Evolutionary conservation across 2,329 filamentous ascomycete genomes (phyloP), one percentile per base, ranked within the genome.

Genomic region (Venturiaceae sp.): DNA sequence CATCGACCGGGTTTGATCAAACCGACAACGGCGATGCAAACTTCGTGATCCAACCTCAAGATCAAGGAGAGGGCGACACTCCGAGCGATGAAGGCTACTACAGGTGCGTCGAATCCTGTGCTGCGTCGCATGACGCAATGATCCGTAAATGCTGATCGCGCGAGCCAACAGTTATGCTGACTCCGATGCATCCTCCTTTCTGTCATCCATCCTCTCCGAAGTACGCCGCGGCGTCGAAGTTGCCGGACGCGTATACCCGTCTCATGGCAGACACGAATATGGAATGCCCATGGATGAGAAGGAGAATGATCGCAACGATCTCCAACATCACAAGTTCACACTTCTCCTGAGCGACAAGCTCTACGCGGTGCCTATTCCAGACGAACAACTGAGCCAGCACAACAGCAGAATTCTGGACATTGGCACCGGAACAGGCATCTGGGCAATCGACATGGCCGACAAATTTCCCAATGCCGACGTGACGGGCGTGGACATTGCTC

Each of bases 391-490:
- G 23, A 59, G 44, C 21, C 30, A 44, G 3, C 50, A 57, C 50
- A 37, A 54, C 34, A n/a, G 59, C 33, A 55, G 54, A 11, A 36
- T 60, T 16, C 60, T 61, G 9, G 60, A 61, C 46, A 19, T 61
- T 23, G 59, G 59, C 58, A 58, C 53, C 16, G 56, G 71, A 26
- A 73, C 71, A 0, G 71, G 71, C 34, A 72, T 73, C 41, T 73
- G 71, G 71, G 69, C 69, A 34, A 69, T 73, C 28, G 71, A 73
- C 61, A 69, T 72, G 55, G 71, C 68, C 36, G 71, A 73, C 60
- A 65, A 68, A 60, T 61, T 70, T 44, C 69, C 69, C 1, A 65
- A 62, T 37, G 61, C 64, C 19, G 65, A 71, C 19, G 67, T 73
- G 44, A 61, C 60, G 8, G 71, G 71, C 56, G 72, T 67, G 26